phyloP scores from a whole-genome alignment of 2,329 filamentous ascomycete species.

The Alternaria ethzedia region DNA sequence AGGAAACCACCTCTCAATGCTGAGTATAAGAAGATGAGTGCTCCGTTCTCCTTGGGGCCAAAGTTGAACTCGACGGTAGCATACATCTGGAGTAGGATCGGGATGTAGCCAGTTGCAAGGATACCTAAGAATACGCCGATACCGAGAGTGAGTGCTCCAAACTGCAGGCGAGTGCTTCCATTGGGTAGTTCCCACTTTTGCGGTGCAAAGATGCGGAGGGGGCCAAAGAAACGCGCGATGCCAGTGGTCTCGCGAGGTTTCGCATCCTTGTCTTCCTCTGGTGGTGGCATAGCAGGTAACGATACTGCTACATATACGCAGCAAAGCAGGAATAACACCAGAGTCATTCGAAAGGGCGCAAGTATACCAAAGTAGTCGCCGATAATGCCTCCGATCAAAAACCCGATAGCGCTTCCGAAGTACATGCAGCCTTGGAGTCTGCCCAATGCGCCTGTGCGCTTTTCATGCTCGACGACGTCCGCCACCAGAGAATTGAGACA shows the following conservation, averaged over 20 bases:
- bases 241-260: constrained; percentile 40
- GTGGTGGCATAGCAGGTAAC: constrained; percentile 58
- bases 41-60: constrained; percentile 54
- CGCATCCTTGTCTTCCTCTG: constrained; percentile 36
- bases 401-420: constrained; percentile 70
- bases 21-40: constrained; percentile 55
- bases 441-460: constrained; percentile 70
- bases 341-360: constrained; percentile 69
- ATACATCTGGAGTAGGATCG: constrained; percentile 62
- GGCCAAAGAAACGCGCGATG: constrained; percentile 65
- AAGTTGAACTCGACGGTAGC: constrained; percentile 55
- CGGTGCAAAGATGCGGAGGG: constrained; percentile 66
- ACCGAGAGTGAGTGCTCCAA: constrained; percentile 69
- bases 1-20: constrained; percentile 54
- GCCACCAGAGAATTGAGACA: constrained; percentile 72
- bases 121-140: constrained; percentile 71
- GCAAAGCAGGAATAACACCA: constrained; percentile 60
- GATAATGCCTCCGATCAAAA: constrained; percentile 68
- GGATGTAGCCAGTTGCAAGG: constrained; percentile 72
- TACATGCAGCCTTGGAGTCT: constrained; percentile 70
- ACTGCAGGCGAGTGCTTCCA: constrained; percentile 62
- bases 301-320: constrained; percentile 51
- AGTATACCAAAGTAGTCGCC: constrained; percentile 68
- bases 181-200: constrained; percentile 60
- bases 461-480: constrained; percentile 65